Conservation (phyloP, 441 rosid species). For the Theobroma grandiflorum region DNA sequence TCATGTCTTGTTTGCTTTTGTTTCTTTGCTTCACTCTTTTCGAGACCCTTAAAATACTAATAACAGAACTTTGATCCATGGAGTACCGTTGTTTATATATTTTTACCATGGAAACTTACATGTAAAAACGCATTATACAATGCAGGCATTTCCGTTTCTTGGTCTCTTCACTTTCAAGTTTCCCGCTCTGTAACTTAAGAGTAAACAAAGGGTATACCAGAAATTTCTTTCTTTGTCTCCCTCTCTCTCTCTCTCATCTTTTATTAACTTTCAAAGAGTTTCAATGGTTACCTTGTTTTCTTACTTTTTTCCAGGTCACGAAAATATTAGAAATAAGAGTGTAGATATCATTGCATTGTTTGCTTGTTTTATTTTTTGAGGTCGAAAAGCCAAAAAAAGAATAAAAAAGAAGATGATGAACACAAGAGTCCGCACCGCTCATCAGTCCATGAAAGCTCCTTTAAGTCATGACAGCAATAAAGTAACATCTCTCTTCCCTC, state of each 20-base stretch:
- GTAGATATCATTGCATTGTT: constrained; percentile 31
- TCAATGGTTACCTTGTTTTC: constrained; percentile 10
- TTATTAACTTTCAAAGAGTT: constrained; percentile 22
- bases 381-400: constrained; percentile 24
- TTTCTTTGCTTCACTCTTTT: constrained; percentile 49
- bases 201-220: constrained; percentile 11
- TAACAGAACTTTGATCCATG: background rate
- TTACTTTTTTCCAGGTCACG: constrained; percentile 33
- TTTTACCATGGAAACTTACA: background rate
- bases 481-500: constrained; percentile 39
- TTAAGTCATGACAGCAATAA: constrained; percentile 51
- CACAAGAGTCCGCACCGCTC: constrained; percentile 68
- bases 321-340: background rate
- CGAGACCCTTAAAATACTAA: constrained; percentile 39
- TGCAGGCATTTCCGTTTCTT: constrained; percentile 47
- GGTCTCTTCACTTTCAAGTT: constrained; percentile 64
- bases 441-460: constrained; percentile 76
- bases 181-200: constrained; percentile 66
- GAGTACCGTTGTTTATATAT: background rate
- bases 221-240: background rate
- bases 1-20: constrained; percentile 43
- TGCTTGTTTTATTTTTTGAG: constrained; percentile 28
- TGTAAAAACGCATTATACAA: background rate
- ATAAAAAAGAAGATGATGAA: constrained; percentile 52
- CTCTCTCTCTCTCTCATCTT: background rate